Evolutionary conservation across 495 filamentous ascomycete species (phyloP), one percentile per base, ranked within the genome.

Genomic region (Talaromyces borbonicus): DNA sequence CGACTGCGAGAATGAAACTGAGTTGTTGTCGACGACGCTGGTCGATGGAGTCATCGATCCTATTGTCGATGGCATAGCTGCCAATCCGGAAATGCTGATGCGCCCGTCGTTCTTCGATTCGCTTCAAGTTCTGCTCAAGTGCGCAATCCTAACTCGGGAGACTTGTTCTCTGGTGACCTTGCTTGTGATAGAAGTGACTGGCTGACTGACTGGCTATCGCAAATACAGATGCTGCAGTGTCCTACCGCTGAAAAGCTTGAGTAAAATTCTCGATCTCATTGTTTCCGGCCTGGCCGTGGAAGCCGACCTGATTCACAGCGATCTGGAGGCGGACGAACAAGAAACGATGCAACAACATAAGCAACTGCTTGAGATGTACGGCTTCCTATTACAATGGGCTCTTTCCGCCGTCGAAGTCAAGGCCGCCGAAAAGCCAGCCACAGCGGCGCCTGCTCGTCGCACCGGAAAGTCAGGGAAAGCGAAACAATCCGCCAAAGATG

Each of bases 41-140:
- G 77, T 97, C 55, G 95, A 94, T 63, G 76, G 72, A 53, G 79
- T 89, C 5, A 68, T 96, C 50, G 94, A 99, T 56, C 83, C 86
- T 8, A 95, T 99, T 46, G 82, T 95, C 41, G 93, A 99, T 66
- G 83, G 85, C 0, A 79, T 99, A 12, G 90, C 92, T 15, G 87
- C 87, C 53, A 90, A 83, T 56, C 88, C 90, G 22, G 92, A 95
- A 56, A 83, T 84, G 44, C 81, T 99, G 41, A 80, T 78, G 32
- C 80, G 78, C 62, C 75, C 81, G 52, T 78, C 79, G 8, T 74
- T 79, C 46, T 87, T 96, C 63, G 93, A 99, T 68, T 90, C 90
- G 30, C 65, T 99, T 43, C 90, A 96, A 56, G 93, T 95, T 58
- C 68, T 99, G 29, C 72, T 99, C 66, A 98, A 98, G 92, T 98